Base-by-base conservation (phyloP, 2,329 filamentous ascomycete genomes). In the Magnaporthiopsis incrustans region DNA sequence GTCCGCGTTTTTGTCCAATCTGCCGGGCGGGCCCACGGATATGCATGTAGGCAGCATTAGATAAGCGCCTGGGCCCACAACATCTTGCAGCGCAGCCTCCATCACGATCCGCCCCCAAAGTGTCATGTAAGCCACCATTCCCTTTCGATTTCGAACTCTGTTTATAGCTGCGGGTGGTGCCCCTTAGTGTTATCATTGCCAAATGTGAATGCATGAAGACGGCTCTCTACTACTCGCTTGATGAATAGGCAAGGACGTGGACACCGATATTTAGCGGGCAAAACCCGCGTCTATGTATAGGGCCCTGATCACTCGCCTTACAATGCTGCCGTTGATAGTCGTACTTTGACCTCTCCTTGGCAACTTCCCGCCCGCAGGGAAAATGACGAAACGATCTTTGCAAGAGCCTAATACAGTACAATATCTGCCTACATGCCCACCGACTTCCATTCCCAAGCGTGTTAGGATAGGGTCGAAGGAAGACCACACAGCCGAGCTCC, bases 31-130 rank as follows among this genome's bases (percentile, higher is more conserved):
- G 38, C 18, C 35, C 26, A 27, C 60, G 10, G 60, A 61, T 61
- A 61, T 61, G 60, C 60, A 44, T 18, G 22, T 50, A 61, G 10
- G 14, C 35, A 25, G 60, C 60, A 33, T 61, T 61, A 61, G 60
- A 61, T 61, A 61, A 61, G 60, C 60, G 38, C 15, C 38, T 4
- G 15, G 18, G 15, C 27, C 27, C 27, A 30, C 27, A 30, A 5
- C 5, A 30, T 30, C 27, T 5, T 30, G 27, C 27, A 30, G 27
- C 5, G 27, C 27, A 3, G 27, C 3, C 27, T 30, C 27, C 3
- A 5, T 30, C 27, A 30, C 27, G 5, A 5, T 5, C 27, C 27
- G 5, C 5, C 27, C 5, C 27, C 27, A 30, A 30, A 30, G 5
- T 30, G 27, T 30, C 3, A 30, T 30, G 27, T 5, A 30, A 30